Base-by-base conservation (phyloP, 371 early-diverging fungal species). In the Lichtheimia ornata region DNA sequence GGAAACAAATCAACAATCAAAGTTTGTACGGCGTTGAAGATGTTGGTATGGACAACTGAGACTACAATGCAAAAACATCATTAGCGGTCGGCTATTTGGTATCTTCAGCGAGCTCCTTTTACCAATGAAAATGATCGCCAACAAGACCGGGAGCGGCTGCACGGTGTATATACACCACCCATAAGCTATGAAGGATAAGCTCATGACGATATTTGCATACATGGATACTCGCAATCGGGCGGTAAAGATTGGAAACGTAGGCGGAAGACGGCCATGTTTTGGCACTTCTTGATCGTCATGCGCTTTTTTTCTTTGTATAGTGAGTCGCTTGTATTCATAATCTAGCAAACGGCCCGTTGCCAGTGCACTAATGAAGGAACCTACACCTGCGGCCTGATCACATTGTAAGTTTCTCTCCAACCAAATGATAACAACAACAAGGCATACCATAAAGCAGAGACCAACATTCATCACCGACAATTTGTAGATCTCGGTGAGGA, bases 1-100 rank as follows among this genome's bases (percentile, higher is more conserved):
- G 76, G 76, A 51, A 62, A 74, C 13, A 77, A 50, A 22, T 77
- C 77, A 1, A 77, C 58, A 17, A 69, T 20, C 18, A 77, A 30
- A 2, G 77, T 70, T 28, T 73, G 73, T 1, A 66, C 66, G 5
- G 28, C 27, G 20, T 18, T 45, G 17, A 15, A 52, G 14, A 61
- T 13, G 54, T 44, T 9, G n/a, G 24, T 20, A 9, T n/a, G 27
- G 3, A 14, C 51, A 43, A 42, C 24, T 14, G 27, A 41, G 14
- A 61, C 61, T 61, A 24, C 5, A 30, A 17, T 22, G 44, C 9
- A 18, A 24, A 56, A 20, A 45, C 44, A 7, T 43, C 6, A 25
- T 43, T 7, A n/a, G 5, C 25, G 14, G 40, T 5, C 17, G 11
- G 14, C 24, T 51, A 14, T 17, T 58, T 7, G 14, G 44, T 2